Evolutionary conservation across 108 stramenopile species (phyloP), one percentile per base, ranked within the genome.

Genomic region (Schizochytrium sp.): DNA sequence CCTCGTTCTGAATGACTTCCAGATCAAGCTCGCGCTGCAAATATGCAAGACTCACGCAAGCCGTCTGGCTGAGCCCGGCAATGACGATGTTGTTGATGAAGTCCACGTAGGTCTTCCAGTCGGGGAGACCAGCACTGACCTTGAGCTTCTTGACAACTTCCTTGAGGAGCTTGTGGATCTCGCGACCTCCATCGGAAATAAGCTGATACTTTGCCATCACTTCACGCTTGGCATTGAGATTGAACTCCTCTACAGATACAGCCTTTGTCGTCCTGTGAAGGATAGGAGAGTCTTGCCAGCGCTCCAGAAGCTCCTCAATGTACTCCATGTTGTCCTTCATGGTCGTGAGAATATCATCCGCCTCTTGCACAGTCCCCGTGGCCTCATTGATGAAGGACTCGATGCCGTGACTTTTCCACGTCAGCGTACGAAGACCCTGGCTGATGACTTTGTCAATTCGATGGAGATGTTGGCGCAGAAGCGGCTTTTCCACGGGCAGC

Each of bases 91-190:
- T 91, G 87, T 92, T 92, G 57, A 92, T 59, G 59, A 92, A 92
- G 71, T 92, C 92, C 25, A 92, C 89, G 60, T 92, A 92, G 57
- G 92, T 88, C 87, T 92, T 92, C 92, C 92, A 92, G 89, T 92
- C 92, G 12, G 92, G 92, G 55, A 92, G 90, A 21, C 92, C 92
- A 53, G 91, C 90, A 16, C 87, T 88, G 58, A 92, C 92, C 88
- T 92, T 92, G 58, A 92, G 83, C 89, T 91, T 91, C 48, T 87
- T 58, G 58, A 91, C 91, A 21, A 91, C 89, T 57, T 92, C 92
- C 53, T 88, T 90, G 19, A 92, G 87, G 18, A 92, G 83, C 25
- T 83, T 88, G 57, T 88, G 90, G 18, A 92, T 89, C 69, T 92
- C 92, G 44, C 57, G 58, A 14, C 92, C 90, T 14, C 90, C 90